phyloP scores from a whole-genome alignment of 352 stramenopile species.

The Phytophthora podocarpi region DNA sequence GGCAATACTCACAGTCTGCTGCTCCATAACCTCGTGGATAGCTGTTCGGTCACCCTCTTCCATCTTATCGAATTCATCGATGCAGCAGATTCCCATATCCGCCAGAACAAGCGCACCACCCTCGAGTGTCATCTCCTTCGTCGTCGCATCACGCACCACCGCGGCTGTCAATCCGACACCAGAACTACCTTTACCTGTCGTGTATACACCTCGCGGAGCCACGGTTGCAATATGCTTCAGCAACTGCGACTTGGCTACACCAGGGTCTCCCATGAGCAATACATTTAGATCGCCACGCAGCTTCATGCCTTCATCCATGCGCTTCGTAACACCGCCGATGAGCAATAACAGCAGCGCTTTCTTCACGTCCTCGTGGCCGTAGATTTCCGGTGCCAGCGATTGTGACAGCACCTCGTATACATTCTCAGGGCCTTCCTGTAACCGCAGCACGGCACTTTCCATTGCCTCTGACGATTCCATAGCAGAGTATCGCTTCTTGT shows the following conservation, averaged over 20 bases:
- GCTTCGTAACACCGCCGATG: conserved; percentile 92
- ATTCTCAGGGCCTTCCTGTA: conserved; percentile 71
- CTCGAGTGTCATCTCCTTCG: conserved; percentile 93
- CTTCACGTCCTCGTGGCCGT: conserved; percentile 99
- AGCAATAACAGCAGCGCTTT: conserved; percentile 98
- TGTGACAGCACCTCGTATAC: conserved; percentile 94
- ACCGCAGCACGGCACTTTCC: conserved; percentile 71
- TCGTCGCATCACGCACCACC: conserved; percentile 95
- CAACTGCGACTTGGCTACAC: conserved; percentile 99
- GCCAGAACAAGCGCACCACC: conserved; percentile 98
- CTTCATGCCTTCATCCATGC: conserved; percentile 94
- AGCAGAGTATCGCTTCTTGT: conserved; percentile 98
- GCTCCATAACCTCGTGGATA: conserved; percentile 99
- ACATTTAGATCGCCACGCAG: conserved; percentile 99
- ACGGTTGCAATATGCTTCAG: conserved; percentile 98
- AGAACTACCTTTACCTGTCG: conserved; percentile 98
- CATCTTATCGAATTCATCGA: conserved; percentile 99
- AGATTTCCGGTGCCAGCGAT: conserved; percentile 99
- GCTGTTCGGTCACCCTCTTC: conserved; percentile 97
- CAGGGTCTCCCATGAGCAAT: conserved; percentile 97
- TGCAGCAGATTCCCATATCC: conserved; percentile 98
- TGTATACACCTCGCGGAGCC: conserved; percentile 98
- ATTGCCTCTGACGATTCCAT: conserved; percentile 88
- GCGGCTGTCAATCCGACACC: conserved; percentile 98
- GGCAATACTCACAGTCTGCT: conserved; percentile 99